Evolutionary conservation across 106 monocot genomes (phyloP).

Genomic region (Amphibolis antarctica): DNA sequence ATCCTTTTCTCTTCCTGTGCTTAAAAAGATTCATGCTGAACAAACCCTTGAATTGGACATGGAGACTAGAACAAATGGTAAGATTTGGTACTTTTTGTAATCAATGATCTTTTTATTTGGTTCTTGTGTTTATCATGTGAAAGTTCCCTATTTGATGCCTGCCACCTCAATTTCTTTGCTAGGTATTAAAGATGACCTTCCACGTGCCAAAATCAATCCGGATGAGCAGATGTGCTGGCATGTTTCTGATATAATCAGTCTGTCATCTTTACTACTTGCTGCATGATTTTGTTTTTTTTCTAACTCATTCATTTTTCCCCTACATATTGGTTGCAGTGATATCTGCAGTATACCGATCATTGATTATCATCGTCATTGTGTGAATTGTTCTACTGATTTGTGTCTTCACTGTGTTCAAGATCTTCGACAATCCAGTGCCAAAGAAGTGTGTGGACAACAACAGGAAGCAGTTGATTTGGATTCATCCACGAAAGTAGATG

Average conservation of each 20-base stretch:
- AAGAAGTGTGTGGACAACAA: slow-evolving; percentile 19
- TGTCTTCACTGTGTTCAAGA: slow-evolving; percentile 80
- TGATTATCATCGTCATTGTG: slow-evolving; percentile 94
- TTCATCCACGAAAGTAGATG: slow-evolving; percentile 8
- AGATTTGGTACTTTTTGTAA: neutral
- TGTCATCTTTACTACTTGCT: neutral
- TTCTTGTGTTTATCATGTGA: neutral
- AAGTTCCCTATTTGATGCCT: neutral
- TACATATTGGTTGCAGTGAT: slow-evolving; percentile 40
- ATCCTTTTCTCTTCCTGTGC: slow-evolving; percentile 55
- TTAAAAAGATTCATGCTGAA: slow-evolving; percentile 67
- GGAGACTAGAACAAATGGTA: slow-evolving; percentile 67
- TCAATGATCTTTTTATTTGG: neutral
- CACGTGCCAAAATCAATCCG: slow-evolving; percentile 60
- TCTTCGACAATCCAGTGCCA: slow-evolving; percentile 28
- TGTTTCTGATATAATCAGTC: neutral
- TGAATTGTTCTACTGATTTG: slow-evolving; percentile 64
- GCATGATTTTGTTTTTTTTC: neutral
- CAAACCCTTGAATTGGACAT: slow-evolving; percentile 73
- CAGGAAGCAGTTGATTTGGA: slow-evolving; percentile 4
- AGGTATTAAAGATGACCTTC: slow-evolving; percentile 72
- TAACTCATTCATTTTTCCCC: neutral
- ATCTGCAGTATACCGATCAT: slow-evolving; percentile 76
- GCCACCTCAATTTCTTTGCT: neutral
- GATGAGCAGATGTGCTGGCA: slow-evolving; percentile 99